A percentile compares a stretch with the other conserved stretches of the same genome.
phyloP scores from a whole-genome alignment of 176 grass and related monocot genomes.

The Hyparrhenia diplandra region DNA sequence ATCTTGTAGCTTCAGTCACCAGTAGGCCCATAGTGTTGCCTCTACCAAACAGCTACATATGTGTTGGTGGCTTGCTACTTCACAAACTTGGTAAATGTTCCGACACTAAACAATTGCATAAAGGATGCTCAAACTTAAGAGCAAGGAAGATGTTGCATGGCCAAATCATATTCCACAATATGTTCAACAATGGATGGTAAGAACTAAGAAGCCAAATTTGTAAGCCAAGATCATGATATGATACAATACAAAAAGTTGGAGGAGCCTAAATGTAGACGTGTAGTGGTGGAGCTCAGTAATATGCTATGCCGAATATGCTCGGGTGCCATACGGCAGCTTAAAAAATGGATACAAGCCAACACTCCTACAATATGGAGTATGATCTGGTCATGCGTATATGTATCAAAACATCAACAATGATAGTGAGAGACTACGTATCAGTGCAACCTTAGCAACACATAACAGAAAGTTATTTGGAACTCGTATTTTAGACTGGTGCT shows the following conservation, averaged over 20 bases:
- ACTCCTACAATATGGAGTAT: neutral
- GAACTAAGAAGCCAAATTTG: neutral
- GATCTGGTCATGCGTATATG: neutral
- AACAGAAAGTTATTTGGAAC: neutral
- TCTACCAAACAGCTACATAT: neutral
- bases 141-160: neutral
- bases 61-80: neutral
- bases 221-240: slow-evolving; percentile 7
- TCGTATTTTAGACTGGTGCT: neutral
- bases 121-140: neutral
- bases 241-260: neutral
- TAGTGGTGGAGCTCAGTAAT: neutral
- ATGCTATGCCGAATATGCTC: neutral
- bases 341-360: neutral
- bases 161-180: neutral
- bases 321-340: neutral
- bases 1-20: neutral
- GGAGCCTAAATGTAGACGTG: neutral
- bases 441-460: neutral
- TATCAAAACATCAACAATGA: neutral
- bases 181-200: neutral
- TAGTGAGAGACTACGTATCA: neutral
- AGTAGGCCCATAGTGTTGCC: neutral
- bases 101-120: neutral
- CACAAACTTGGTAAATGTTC: neutral